Evolutionary conservation across 345 rosid genomes (phyloP).

Genomic region (Hibiscus trionum): DNA sequence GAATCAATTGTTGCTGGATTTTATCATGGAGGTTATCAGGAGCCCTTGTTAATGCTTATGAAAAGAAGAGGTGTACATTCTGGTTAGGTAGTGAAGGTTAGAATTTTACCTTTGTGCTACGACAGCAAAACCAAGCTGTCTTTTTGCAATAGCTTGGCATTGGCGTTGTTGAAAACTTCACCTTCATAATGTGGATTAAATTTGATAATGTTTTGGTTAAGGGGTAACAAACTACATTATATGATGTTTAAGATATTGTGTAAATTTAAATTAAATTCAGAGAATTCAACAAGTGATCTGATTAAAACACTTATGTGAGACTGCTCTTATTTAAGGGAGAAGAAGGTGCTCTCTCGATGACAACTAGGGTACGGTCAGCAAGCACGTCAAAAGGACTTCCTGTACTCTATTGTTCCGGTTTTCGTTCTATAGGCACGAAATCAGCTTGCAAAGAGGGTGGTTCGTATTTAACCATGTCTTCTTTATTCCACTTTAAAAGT

Average conservation of each 20-base stretch:
- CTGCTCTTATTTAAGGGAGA: conserved; percentile 59
- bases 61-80: conserved; percentile 92
- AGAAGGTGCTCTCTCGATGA: conserved; percentile 97
- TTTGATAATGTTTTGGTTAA: not conserved
- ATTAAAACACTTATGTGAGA: not conserved
- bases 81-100: conserved; percentile 94
- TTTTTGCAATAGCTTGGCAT: not conserved
- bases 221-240: not conserved
- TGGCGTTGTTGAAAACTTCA: not conserved
- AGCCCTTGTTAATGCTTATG: conserved; percentile 95
- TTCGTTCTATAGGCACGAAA: conserved; percentile 52
- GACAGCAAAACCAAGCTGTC: not conserved
- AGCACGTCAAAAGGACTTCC: conserved; percentile 76
- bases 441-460: conserved; percentile 73
- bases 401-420: conserved; percentile 91
- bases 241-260: not conserved
- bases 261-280: not conserved
- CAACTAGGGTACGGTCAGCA: conserved; percentile 66
- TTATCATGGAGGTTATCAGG: conserved; percentile 90
- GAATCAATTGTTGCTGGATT: conserved; percentile 92
- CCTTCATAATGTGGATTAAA: too few species aligned
- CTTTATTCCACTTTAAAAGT: not conserved
- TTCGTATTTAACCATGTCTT: conserved; percentile 19
- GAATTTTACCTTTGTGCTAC: conserved; percentile 21
- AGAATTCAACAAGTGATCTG: not conserved